phyloP scores from a whole-genome alignment of 2,329 filamentous ascomycete genomes.

The Neofusicoccum ribis region DNA sequence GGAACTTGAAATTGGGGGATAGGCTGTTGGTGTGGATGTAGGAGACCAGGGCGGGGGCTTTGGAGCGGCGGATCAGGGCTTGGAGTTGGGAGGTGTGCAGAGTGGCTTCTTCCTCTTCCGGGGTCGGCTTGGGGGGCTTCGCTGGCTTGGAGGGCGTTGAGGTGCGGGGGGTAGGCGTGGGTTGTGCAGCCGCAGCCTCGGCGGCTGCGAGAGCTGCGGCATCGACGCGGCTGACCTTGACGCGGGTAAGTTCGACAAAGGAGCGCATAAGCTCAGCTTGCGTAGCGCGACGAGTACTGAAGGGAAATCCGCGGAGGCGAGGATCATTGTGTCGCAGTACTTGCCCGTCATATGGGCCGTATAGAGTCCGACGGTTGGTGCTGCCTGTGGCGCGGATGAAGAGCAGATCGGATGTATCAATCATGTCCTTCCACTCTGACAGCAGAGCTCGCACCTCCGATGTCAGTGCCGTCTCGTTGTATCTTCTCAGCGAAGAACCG shows the following conservation, averaged over 20 bases:
- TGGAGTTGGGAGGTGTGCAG: constrained; percentile 89
- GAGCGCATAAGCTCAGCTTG: constrained; percentile 92
- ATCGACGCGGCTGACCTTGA: constrained; percentile 80
- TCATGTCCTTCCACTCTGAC: constrained; percentile 78
- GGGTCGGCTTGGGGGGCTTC: constrained; percentile 63
- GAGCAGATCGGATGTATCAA: constrained; percentile 80
- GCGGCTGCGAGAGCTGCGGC: constrained; percentile 60
- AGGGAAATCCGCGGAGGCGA: constrained; percentile 83
- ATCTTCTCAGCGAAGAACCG: constrained; percentile 82
- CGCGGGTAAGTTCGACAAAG: constrained; percentile 88
- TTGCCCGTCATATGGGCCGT: constrained; percentile 88
- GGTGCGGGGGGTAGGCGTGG: constrained; percentile 30
- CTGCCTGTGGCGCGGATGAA: constrained; percentile 88
- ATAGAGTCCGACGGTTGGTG: constrained; percentile 83
- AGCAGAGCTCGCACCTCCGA: constrained; percentile 85
- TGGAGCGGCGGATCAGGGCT: constrained; percentile 83
- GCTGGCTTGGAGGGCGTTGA: constrained; percentile 46
- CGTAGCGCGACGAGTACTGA: constrained; percentile 87
- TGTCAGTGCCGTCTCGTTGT: constrained; percentile 88
- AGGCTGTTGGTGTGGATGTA: constrained; percentile 80
- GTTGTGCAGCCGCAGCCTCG: constrained; percentile 41
- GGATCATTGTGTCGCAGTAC: constrained; percentile 77
- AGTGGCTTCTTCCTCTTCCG: constrained; percentile 79
- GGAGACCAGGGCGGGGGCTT: constrained; percentile 79
- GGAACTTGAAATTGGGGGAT: constrained; percentile 71